Evolutionary conservation across 176 grass and related monocot species (phyloP).

Genomic region (Hyparrhenia diplandra): DNA sequence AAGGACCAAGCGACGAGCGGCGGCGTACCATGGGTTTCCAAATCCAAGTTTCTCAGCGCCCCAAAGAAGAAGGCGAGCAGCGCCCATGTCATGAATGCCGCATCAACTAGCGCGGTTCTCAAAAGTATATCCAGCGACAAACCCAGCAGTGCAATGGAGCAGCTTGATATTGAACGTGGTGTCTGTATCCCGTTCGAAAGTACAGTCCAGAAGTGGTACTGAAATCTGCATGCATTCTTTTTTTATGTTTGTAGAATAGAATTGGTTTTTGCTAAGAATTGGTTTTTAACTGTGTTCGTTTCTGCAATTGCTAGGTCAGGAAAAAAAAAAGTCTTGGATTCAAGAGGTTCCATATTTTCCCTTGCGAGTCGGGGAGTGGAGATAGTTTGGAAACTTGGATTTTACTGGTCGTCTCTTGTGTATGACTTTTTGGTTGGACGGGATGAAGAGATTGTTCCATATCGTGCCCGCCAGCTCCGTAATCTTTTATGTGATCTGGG

Average conservation of each 20-base stretch:
- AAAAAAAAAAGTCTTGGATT: constrained; percentile 86
- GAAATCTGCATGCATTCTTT: background rate
- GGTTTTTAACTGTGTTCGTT: constrained; percentile 5
- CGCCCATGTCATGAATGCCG: constrained; percentile 39
- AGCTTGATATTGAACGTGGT: constrained; percentile 95
- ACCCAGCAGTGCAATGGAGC: constrained; percentile 76
- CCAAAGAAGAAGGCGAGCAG: constrained; percentile 23
- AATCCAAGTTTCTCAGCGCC: constrained; percentile 14
- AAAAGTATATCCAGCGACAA: constrained; percentile 32
- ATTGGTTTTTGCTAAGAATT: background rate
- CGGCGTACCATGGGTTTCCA: background rate
- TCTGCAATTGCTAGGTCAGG: constrained; percentile 65
- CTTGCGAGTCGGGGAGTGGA: constrained; percentile 81
- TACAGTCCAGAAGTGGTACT: constrained; percentile 80
- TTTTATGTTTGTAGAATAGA: background rate
- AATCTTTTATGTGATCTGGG: constrained; percentile 94
- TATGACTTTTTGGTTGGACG: constrained; percentile 87
- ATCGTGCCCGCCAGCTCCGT: constrained; percentile 86
- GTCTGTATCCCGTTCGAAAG: constrained; percentile 91
- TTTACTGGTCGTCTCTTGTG: constrained; percentile 88
- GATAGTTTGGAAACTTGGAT: constrained; percentile 85
- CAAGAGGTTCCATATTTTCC: constrained; percentile 80
- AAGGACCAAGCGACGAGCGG: background rate
- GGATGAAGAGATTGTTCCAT: constrained; percentile 94
- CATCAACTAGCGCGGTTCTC: constrained; percentile 17